These are phyloP conservation scores for Eimeria sp. DNA, from an alignment of 169 alveolate species.

Conservation along the genomic window DNA sequence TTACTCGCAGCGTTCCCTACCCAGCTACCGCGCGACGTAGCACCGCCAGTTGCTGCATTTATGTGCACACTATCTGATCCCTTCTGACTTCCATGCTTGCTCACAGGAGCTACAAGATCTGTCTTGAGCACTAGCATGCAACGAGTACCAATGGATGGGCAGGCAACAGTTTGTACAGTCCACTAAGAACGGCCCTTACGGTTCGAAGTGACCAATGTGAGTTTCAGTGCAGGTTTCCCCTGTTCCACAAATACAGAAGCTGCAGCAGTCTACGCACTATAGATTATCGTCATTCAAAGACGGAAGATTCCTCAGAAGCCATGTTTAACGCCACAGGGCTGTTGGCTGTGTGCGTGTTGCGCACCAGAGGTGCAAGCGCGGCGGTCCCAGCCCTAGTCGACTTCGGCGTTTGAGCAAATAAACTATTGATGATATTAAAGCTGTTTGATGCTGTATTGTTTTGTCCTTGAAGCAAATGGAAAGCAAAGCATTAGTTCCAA, in stretches of 20 bases:
- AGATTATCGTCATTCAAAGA: background rate
- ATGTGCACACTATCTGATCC: background rate
- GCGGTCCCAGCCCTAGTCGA: constrained; percentile 18
- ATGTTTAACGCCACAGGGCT: constrained; percentile 26
- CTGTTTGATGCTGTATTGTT: background rate
- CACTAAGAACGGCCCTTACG: background rate
- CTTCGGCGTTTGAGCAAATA: background rate
- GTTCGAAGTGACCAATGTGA: background rate
- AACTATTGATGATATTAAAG: background rate
- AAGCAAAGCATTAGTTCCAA: background rate
- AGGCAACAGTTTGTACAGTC: background rate
- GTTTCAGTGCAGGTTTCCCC: background rate
- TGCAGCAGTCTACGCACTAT: background rate
- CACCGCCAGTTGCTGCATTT: background rate
- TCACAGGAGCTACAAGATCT: background rate
- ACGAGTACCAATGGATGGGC: background rate
- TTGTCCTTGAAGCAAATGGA: background rate
- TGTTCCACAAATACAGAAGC: background rate
- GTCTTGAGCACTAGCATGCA: background rate
- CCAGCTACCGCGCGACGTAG: background rate
- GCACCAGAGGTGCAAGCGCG: constrained; percentile 47
- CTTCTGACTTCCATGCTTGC: background rate
- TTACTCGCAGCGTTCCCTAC: background rate
- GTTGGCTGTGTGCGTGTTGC: constrained; percentile 42
- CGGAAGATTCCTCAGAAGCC: background rate